These are phyloP conservation scores for Aspergillus nanangensis DNA, from an alignment of 495 filamentous ascomycete genomes.

Conservation along the genomic window DNA sequence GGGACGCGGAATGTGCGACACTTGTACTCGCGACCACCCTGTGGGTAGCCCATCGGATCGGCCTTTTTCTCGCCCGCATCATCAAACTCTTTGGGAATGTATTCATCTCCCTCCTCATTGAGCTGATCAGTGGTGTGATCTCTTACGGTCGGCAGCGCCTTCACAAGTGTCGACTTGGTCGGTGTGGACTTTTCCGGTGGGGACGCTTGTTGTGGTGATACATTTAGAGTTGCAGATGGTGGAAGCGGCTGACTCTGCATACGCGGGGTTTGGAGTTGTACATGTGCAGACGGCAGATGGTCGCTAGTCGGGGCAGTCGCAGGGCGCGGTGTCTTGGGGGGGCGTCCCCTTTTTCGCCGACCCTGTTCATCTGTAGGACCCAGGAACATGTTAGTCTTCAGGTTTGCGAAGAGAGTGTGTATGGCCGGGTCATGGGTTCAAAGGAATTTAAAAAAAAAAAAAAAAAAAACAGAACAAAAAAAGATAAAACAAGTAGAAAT, in stretches of 20 bases:
- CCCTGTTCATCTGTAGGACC: slow-evolving; percentile 59
- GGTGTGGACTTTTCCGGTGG: slow-evolving; percentile 79
- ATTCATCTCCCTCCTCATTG: slow-evolving; percentile 88
- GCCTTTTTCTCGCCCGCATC: slow-evolving; percentile 93
- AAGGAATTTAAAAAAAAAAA: slow-evolving; percentile 4
- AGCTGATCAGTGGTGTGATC: slow-evolving; percentile 98
- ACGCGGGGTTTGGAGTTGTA: slow-evolving; percentile 72
- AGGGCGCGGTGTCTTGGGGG: slow-evolving; percentile 64
- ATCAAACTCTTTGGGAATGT: slow-evolving; percentile 89
- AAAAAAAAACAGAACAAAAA: slow-evolving; percentile 4
- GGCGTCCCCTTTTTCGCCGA: slow-evolving; percentile 81
- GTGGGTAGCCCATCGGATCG: slow-evolving; percentile 70
- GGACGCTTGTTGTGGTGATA: slow-evolving; percentile 67
- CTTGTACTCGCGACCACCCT: slow-evolving; percentile 81
- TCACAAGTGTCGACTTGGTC: slow-evolving; percentile 79
- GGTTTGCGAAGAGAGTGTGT: background rate
- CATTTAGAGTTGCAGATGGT: slow-evolving; percentile 37
- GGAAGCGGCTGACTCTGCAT: slow-evolving; percentile 66
- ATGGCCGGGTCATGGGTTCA: background rate
- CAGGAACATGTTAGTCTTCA: slow-evolving; percentile 6
- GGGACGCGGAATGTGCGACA: slow-evolving; percentile 93
- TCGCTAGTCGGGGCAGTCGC: slow-evolving; percentile 33
- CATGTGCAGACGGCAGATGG: slow-evolving; percentile 44
- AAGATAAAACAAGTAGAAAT: too few relatives aligned
- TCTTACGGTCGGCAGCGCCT: slow-evolving; percentile 90